Evolutionary conservation across 2,329 filamentous ascomycete genomes (phyloP), one percentile per base, ranked within the genome.

Genomic region (Pezicula neosporulosa): DNA sequence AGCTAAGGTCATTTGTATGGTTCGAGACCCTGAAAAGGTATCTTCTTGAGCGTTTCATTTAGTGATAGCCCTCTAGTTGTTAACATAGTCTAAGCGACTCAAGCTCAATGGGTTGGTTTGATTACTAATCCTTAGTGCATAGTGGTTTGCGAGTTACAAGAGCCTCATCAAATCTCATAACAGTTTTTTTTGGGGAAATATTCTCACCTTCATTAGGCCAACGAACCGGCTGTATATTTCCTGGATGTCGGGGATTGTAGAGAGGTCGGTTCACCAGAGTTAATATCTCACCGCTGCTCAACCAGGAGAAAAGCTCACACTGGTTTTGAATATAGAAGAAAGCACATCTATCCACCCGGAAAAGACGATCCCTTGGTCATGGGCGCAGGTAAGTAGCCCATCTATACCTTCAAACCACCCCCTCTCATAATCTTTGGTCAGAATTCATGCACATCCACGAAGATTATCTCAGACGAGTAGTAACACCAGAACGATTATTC

Each of bases 401-500:
- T 13, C 16, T 5, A 39, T 39, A 5, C 16, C 16, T 21, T 5
- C 5, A 21, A 21, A 21, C 21, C 21, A 21, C 21, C 21, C 21
- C 21, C 3, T 21, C 21, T 21, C 21, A 21, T 21, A 21, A 21
- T 21, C 21, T 21, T 21, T 21, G 21, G 5, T 21, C 21, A 51
- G 37, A 47, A 47, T 43, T 51, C 39, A 21, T 35, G 8, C 7
- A 39, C 19, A 33, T 28, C 48, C 52, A 54, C 33, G 33, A 36
- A 16, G 44, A 50, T 13, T 47, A 44, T 6, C 4, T 59, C 6
- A 44, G 38, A 15, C 37, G 46, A 4, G 39, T 52, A 1, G 49
- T 51, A 4, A 52, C 52, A 30, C 19, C 27, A 6, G 44, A 56
- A 10, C 52, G 48, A 44, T 37, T 56, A 2, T 36, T 42, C 38